These are phyloP conservation scores for Neoscytalidium dimidiatum DNA, from an alignment of 2,329 filamentous ascomycete genomes.

Conservation along the genomic window DNA sequence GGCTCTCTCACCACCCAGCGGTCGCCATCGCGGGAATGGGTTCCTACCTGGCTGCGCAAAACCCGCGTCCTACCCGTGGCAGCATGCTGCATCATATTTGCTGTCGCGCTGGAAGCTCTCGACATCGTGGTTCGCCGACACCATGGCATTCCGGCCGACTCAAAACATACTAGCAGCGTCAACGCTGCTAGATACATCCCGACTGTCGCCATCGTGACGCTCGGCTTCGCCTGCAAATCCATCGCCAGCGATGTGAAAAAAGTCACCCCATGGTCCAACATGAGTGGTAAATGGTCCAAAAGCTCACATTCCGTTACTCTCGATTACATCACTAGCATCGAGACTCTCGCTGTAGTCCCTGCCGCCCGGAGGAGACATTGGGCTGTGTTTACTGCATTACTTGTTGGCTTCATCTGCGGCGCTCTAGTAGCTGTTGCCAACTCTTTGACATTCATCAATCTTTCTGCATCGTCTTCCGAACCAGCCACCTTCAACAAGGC, in stretches of 20 bases:
- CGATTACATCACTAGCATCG: conserved; percentile 14
- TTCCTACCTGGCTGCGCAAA: conserved; percentile 14
- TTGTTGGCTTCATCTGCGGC: conserved; percentile 13
- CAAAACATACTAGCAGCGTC: not conserved
- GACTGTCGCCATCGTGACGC: conserved; percentile 1
- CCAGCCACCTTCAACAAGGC: not conserved
- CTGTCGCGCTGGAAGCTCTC: not conserved
- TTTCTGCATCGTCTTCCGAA: not conserved
- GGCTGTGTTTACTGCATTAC: not conserved
- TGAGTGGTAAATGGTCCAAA: conserved; percentile 9
- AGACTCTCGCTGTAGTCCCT: not conserved
- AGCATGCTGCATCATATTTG: conserved; percentile 7
- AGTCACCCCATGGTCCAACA: conserved; percentile 10
- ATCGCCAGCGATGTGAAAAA: not conserved
- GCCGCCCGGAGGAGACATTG: conserved; percentile 10
- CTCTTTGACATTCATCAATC: conserved; percentile 2
- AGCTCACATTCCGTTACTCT: conserved; percentile 14
- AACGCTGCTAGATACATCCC: conserved; percentile 8
- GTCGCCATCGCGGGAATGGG: not conserved
- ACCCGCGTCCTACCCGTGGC: not conserved
- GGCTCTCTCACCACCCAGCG: not conserved
- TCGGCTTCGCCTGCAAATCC: conserved; percentile 13
- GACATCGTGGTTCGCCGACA: not conserved
- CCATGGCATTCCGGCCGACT: not conserved
- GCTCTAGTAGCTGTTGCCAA: conserved; percentile 10